Conservation (phyloP, 768 basidiomycete genomes). For the Lactarius hengduanensis region DNA sequence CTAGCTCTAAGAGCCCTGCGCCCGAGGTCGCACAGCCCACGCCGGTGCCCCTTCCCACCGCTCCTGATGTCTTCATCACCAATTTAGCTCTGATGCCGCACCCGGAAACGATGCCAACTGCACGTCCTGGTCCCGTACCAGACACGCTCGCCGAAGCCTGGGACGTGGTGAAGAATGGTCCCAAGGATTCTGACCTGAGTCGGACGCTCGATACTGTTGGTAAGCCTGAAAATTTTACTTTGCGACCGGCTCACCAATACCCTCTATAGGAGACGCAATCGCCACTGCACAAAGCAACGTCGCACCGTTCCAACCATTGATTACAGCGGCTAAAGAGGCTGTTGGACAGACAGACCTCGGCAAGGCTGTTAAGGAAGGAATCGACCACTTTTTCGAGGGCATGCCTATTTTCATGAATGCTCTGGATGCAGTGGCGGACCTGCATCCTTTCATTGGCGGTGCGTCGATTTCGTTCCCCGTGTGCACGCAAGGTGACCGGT, state of each 20-base stretch:
- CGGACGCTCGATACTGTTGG: background rate
- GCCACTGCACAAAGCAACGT: background rate
- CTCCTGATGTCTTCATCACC: background rate
- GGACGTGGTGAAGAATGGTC: slow-evolving; percentile 6
- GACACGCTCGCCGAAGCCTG: slow-evolving; percentile 10
- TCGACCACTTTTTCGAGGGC: slow-evolving; percentile 31
- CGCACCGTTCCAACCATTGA: background rate
- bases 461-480: background rate
- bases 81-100: background rate
- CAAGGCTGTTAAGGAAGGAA: slow-evolving; percentile 24
- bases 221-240: background rate
- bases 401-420: slow-evolving; percentile 34
- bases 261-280: background rate
- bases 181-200: background rate
- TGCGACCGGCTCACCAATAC: background rate
- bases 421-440: slow-evolving; percentile 33
- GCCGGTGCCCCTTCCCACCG: background rate
- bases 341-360: slow-evolving; percentile 9
- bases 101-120: background rate
- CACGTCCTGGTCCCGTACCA: background rate
- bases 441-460: slow-evolving; percentile 36
- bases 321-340: slow-evolving; percentile 4
- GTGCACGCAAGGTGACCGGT: background rate
- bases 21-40: background rate
- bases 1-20: background rate